Evolutionary conservation across 495 filamentous ascomycete genomes (phyloP), one percentile per base, ranked within the genome.

Genomic region (Xylaria longipes): DNA sequence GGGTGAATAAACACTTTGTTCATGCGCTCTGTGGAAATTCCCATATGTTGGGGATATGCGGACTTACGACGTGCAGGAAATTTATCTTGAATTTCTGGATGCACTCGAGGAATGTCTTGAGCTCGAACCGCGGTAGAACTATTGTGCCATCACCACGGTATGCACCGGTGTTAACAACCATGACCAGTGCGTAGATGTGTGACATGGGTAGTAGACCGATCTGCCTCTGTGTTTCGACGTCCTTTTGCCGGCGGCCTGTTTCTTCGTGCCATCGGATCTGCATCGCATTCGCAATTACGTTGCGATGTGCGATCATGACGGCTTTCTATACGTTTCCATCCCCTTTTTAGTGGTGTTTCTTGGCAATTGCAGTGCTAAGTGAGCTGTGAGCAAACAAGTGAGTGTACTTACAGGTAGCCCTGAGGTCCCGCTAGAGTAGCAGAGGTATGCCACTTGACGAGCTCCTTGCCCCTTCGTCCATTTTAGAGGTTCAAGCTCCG

Each of bases 351-450:
- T 17, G 48, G 2, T 17, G 33, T n/a, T 58, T 6, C 12, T 45
- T 7, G 14, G 25, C 48, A 25, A 1, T 14, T 4, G 3, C 8
- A 27, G 22, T 27, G 5, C 14, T 7, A 17, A 17, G 14, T 29
- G 52, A 14, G 11, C 0, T 31, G 8, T 39, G 29, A 12, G 60
- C n/a, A 25, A 37, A 52, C 1, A 4, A 6, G 39, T n/a, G 22
- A 6, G 39, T n/a, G 22, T 31, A 82, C 87, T 76, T 84, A 93
- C 91, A 45, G 94, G 94, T 58, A 97, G 80, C 11, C 94, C 94
- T 43, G 93, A 96, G 15, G 94, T 97, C 25, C 94, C 94, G 79
- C 91, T 94, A 0, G 93, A 96, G 79, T 95, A 97, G 84, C 94
- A 97, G 33, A 97, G 83, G 78, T 93, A 97, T 0, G 94, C 94